A percentile compares a stretch with the other conserved stretches of the same genome.
Conservation (phyloP, 2,329 filamentous ascomycete species). For the Dryadomyces quercus-mongolicae region DNA sequence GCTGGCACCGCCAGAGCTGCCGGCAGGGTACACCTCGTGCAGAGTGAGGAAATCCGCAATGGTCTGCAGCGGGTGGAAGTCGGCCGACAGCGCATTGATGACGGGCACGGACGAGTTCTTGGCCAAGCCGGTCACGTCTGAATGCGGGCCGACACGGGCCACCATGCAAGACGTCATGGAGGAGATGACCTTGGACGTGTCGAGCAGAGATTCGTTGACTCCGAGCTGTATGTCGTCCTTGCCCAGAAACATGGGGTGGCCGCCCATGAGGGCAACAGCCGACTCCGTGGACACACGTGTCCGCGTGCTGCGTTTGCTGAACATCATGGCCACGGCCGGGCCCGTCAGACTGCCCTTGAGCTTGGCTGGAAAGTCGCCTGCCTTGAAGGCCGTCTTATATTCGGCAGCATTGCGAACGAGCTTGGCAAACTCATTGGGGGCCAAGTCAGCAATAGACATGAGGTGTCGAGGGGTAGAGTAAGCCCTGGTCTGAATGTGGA, state of each 20-base stretch:
- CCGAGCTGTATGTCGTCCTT: slow-evolving; percentile 95
- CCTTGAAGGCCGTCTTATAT: slow-evolving; percentile 67
- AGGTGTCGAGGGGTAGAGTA: slow-evolving; percentile 64
- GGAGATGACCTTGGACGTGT: slow-evolving; percentile 87
- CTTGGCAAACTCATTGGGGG: slow-evolving; percentile 63
- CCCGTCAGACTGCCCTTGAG: slow-evolving; percentile 55
- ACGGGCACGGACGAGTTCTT: slow-evolving; percentile 66
- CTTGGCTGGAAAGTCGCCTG: slow-evolving; percentile 34
- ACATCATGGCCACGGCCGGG: slow-evolving; percentile 86
- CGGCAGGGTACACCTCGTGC: slow-evolving; percentile 57
- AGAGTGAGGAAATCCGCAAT: slow-evolving; percentile 92
- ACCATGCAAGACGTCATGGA: slow-evolving; percentile 82
- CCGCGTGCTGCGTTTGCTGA: slow-evolving; percentile 89
- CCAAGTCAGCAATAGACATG: slow-evolving; percentile 81
- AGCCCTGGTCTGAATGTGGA: slow-evolving; percentile 19
- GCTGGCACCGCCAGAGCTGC: slow-evolving; percentile 20
- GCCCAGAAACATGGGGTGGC: slow-evolving; percentile 91
- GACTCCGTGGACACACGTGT: slow-evolving; percentile 90
- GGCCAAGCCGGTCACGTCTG: slow-evolving; percentile 60
- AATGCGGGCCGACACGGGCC: slow-evolving; percentile 64
- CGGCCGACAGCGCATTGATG: slow-evolving; percentile 79
- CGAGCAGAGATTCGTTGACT: slow-evolving; percentile 90
- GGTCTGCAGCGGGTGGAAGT: slow-evolving; percentile 87
- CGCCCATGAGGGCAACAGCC: slow-evolving; percentile 77
- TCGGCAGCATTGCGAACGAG: slow-evolving; percentile 72